Percentiles rank a stretch among this genome's conserved stretches.
Conservation (phyloP, 768 basidiomycete genomes). For the Leccinellum luteum region DNA sequence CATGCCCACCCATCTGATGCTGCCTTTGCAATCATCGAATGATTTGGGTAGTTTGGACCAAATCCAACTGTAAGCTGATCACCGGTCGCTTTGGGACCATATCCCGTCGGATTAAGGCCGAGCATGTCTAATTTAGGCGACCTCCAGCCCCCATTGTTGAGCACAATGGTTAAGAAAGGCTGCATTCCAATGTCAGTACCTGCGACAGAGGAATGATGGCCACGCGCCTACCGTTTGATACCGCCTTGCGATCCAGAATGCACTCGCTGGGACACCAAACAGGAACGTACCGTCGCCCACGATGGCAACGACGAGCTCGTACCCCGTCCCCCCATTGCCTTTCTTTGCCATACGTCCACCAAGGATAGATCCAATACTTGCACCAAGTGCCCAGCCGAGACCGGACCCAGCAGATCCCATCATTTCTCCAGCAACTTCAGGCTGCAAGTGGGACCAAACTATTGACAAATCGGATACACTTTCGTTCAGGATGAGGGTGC, state of each 20-base stretch:
- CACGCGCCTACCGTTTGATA: slow-evolving; percentile 55
- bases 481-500: slow-evolving; percentile 59
- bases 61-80: slow-evolving; percentile 60
- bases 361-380: slow-evolving; percentile 56
- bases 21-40: slow-evolving; percentile 59
- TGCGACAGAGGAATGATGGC: not conserved
- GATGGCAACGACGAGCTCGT: slow-evolving; percentile 56
- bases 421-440: slow-evolving; percentile 48
- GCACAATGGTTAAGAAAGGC: slow-evolving; percentile 69
- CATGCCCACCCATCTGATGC: slow-evolving; percentile 71
- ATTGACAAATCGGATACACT: slow-evolving; percentile 53
- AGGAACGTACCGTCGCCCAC: slow-evolving; percentile 72
- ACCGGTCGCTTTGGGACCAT: slow-evolving; percentile 45
- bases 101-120: slow-evolving; percentile 57
- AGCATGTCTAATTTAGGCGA: slow-evolving; percentile 65
- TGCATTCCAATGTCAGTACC: slow-evolving; percentile 20
- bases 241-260: slow-evolving; percentile 70
- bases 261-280: slow-evolving; percentile 63
- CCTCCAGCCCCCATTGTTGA: slow-evolving; percentile 74
- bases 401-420: slow-evolving; percentile 61
- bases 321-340: slow-evolving; percentile 23
- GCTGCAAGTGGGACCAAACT: slow-evolving; percentile 58
- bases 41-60: slow-evolving; percentile 60
- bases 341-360: slow-evolving; percentile 35
- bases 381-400: slow-evolving; percentile 68